Evolutionary conservation across 345 rosid genomes (phyloP).

Genomic region (Hibiscus tridactylites): DNA sequence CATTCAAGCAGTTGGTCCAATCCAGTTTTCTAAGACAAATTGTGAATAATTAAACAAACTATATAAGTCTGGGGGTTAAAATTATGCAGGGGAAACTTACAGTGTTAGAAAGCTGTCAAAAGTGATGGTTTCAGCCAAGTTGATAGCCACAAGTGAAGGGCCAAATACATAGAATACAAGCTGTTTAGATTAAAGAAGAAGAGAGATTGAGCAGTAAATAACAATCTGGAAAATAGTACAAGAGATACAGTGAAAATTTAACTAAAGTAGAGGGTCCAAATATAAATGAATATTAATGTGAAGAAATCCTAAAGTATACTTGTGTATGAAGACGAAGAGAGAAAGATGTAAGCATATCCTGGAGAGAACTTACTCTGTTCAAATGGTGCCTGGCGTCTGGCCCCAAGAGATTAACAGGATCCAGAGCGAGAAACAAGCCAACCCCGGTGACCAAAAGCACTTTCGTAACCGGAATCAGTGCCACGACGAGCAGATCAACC

Average conservation of each 20-base stretch:
- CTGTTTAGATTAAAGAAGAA: conserved; percentile 5
- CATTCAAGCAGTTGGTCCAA: not conserved
- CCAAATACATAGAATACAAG: conserved; percentile 30
- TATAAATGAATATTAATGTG: too few relatives aligned
- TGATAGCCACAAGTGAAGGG: conserved; percentile 35
- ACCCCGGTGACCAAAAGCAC: conserved; percentile 32
- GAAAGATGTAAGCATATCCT: not conserved
- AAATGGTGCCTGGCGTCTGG: conserved; percentile 20
- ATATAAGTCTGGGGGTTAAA: not conserved
- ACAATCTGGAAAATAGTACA: not conserved
- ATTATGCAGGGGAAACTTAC: conserved; percentile 20
- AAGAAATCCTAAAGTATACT: too few relatives aligned
- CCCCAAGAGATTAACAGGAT: conserved; percentile 29
- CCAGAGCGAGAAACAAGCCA: conserved; percentile 37
- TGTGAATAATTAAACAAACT: too few relatives aligned
- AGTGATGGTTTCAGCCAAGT: conserved; percentile 31
- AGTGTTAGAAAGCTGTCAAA: conserved; percentile 21
- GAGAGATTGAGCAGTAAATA: not conserved
- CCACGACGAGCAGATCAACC: conserved; percentile 22
- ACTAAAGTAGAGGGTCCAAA: too few relatives aligned
- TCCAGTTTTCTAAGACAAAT: not conserved
- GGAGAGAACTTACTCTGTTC: conserved; percentile 25
- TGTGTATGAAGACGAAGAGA: too few relatives aligned
- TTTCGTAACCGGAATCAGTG: conserved; percentile 32
- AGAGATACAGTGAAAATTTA: too few relatives aligned